Conservation (phyloP, 2,329 filamentous ascomycete genomes). For the Fusarium denticulatum region DNA sequence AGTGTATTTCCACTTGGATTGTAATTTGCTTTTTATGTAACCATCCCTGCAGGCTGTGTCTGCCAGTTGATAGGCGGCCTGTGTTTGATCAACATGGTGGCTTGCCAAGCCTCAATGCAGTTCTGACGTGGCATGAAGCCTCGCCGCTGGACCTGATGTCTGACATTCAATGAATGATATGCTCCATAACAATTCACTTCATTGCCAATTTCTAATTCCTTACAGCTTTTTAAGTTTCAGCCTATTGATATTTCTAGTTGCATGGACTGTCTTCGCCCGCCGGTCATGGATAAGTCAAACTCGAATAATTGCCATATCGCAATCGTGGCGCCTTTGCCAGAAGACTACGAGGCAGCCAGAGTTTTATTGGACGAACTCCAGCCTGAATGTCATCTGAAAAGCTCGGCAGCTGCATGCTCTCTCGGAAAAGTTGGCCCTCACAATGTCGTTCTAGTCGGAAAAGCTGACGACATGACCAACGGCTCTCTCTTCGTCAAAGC, state of each 20-base stretch:
- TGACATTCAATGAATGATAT: too few species aligned
- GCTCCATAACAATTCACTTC: fast-evolving
- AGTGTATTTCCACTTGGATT: neutral
- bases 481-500: fast-evolving
- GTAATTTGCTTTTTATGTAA: neutral
- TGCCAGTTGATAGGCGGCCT: neutral
- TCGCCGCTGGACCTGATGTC: neutral
- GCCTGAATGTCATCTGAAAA: fast-evolving
- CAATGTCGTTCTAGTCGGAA: neutral
- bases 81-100: neutral
- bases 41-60: neutral
- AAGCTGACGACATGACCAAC: fast-evolving
- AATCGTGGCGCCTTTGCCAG: neutral
- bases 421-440: neutral
- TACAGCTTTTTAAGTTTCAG: too few species aligned
- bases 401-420: neutral
- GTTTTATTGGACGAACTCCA: fast-evolving
- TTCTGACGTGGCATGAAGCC: neutral
- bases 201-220: too few species aligned
- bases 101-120: neutral
- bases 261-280: too few species aligned
- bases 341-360: neutral
- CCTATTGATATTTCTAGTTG: too few species aligned
- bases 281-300: neutral
- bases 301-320: neutral